Evolutionary conservation across 1,284 basidiomycete species (phyloP).

Genomic region (Boletus mariae): DNA sequence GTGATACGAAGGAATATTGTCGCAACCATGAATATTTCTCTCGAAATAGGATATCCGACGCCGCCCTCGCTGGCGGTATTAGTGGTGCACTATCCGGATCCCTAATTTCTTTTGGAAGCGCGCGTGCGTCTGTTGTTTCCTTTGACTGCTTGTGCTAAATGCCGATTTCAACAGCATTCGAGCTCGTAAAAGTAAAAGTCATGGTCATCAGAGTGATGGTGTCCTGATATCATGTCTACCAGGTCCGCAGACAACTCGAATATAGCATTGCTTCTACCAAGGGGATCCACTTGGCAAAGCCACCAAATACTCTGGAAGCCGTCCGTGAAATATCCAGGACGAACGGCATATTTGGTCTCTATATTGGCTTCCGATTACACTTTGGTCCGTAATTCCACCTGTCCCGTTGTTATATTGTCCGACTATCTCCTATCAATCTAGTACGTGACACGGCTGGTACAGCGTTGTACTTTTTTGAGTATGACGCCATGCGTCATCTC

Average conservation of each 20-base stretch:
- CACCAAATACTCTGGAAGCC: slow-evolving; percentile 72
- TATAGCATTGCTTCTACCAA: slow-evolving; percentile 86
- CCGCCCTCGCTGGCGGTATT: slow-evolving; percentile 70
- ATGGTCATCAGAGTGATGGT: not conserved
- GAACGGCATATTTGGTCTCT: slow-evolving; percentile 71
- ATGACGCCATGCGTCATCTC: slow-evolving; percentile 79
- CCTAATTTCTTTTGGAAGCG: slow-evolving; percentile 78
- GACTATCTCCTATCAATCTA: slow-evolving; percentile 29
- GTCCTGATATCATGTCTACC: slow-evolving; percentile 13
- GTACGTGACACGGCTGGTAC: slow-evolving; percentile 82
- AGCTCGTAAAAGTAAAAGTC: slow-evolving; percentile 85
- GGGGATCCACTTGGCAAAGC: slow-evolving; percentile 61
- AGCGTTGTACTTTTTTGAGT: slow-evolving; percentile 83
- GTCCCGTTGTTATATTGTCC: not conserved
- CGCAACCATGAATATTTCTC: slow-evolving; percentile 58
- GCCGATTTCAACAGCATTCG: slow-evolving; percentile 62
- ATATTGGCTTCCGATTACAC: slow-evolving; percentile 82
- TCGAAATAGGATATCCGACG: slow-evolving; percentile 60
- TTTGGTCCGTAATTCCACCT: slow-evolving; percentile 50
- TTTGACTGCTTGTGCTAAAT: slow-evolving; percentile 8
- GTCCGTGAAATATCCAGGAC: slow-evolving; percentile 64
- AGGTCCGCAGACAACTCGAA: slow-evolving; percentile 91
- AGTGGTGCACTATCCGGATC: slow-evolving; percentile 82
- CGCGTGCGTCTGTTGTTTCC: slow-evolving; percentile 57
- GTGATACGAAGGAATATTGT: slow-evolving; percentile 80